phyloP scores from a whole-genome alignment of 1,284 basidiomycete species.

The Trichosporon sp. region DNA sequence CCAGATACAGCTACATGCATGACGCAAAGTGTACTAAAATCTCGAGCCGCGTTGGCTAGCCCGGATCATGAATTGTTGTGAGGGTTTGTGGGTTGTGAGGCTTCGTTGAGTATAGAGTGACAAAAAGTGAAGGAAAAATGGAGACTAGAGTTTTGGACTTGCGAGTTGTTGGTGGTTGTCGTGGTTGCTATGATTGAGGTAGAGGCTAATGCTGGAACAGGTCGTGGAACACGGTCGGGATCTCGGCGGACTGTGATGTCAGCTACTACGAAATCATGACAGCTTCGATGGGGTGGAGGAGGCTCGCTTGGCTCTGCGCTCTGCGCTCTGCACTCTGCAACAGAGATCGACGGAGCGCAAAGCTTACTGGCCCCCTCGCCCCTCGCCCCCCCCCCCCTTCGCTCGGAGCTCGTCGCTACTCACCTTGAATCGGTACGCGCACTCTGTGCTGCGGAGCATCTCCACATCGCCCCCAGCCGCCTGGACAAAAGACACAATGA shows the following conservation, averaged over 20 bases:
- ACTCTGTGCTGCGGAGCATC: constrained; percentile 95
- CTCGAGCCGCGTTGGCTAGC: no score
- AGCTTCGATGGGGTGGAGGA: no score
- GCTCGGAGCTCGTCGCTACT: constrained; percentile 24
- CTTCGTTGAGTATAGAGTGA: background rate
- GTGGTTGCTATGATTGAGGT: no score
- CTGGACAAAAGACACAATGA: constrained; percentile 92
- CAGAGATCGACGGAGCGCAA: no score
- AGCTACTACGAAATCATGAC: background rate
- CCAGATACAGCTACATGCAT: constrained; percentile 20
- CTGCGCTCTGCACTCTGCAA: no score
- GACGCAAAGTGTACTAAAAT: background rate
- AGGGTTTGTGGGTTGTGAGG: no score
- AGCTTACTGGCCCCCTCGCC: no score
- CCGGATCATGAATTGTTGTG: no score
- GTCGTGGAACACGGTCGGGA: constrained; percentile 54
- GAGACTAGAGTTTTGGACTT: background rate
- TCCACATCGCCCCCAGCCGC: constrained; percentile 95
- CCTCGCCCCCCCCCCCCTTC: no score
- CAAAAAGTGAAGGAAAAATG: background rate
- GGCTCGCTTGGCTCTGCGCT: no score
- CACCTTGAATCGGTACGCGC: constrained; percentile 81
- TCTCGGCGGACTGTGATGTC: constrained; percentile 48
- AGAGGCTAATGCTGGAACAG: constrained; percentile 46
- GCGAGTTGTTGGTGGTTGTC: background rate